A percentile compares a stretch with the other conserved stretches of the same genome.
These are phyloP conservation scores for Hyaloscypha hepaticicola DNA, from an alignment of 495 filamentous ascomycete genomes.

Conservation along the genomic window DNA sequence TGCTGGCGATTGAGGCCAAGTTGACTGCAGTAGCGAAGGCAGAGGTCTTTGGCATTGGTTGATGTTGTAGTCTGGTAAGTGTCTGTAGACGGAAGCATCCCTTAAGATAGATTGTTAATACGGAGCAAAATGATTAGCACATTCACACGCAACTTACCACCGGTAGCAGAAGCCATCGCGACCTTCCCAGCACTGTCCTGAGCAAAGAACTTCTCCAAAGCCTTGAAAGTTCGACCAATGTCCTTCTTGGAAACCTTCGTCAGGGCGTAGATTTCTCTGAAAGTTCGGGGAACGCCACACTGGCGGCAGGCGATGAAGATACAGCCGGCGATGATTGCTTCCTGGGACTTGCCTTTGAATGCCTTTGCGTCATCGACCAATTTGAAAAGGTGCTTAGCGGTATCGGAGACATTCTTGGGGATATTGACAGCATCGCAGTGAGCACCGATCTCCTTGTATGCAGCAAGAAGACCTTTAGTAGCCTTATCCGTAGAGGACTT, in stretches of 20 bases:
- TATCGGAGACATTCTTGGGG: slow-evolving; percentile 74
- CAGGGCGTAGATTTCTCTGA: slow-evolving; percentile 86
- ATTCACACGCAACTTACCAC: slow-evolving; percentile 41
- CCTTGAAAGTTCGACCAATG: slow-evolving; percentile 94
- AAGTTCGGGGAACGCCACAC: slow-evolving; percentile 80
- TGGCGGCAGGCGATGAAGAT: slow-evolving; percentile 97
- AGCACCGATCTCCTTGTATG: slow-evolving; percentile 86
- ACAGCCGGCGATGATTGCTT: slow-evolving; percentile 90
- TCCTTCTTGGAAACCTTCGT: slow-evolving; percentile 97
- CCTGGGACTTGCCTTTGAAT: slow-evolving; percentile 93
- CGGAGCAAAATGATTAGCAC: slow-evolving; percentile 11
- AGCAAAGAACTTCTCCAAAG: slow-evolving; percentile 80
- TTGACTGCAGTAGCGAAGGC: slow-evolving; percentile 82
- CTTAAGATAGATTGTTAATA: slow-evolving; percentile 31
- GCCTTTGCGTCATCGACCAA: slow-evolving; percentile 85
- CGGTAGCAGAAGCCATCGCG: slow-evolving; percentile 46
- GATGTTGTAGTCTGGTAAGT: slow-evolving; percentile 72
- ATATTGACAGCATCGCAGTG: slow-evolving; percentile 85
- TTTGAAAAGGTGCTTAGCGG: slow-evolving; percentile 93
- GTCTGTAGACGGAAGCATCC: slow-evolving; percentile 35
- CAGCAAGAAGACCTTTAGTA: slow-evolving; percentile 72
- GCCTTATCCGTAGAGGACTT: slow-evolving; percentile 83
- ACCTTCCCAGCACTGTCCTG: slow-evolving; percentile 55
- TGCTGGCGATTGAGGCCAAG: slow-evolving; percentile 64
- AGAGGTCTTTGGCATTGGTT: slow-evolving; percentile 81